Conservation (phyloP, 768 basidiomycete genomes). For the Boletus pseudo-olivaceus region DNA sequence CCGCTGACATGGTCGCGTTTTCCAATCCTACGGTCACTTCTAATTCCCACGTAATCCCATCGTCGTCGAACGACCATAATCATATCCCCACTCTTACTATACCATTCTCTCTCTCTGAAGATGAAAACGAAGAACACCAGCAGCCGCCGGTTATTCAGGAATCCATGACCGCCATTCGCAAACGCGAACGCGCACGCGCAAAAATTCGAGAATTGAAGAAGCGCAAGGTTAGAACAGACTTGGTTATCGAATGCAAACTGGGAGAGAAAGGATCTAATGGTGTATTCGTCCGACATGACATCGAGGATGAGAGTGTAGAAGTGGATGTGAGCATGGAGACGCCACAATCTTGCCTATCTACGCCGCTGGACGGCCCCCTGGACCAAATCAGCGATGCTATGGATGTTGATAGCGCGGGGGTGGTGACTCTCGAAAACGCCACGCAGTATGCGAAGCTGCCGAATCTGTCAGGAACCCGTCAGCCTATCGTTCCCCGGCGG, state of each 20-base stretch:
- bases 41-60: conserved; percentile 25
- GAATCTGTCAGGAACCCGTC: background rate
- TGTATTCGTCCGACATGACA: conserved; percentile 54
- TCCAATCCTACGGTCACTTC: conserved; percentile 26
- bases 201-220: conserved; percentile 58
- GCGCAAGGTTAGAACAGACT: conserved; percentile 39
- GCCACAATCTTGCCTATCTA: conserved; percentile 22
- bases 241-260: conserved; percentile 31
- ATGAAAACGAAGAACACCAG: conserved; percentile 24
- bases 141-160: conserved; percentile 16
- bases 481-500: conserved; percentile 2
- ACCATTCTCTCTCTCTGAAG: conserved; percentile 33
- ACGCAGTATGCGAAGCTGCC: background rate
- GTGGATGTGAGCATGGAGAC: conserved; percentile 50
- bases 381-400: conserved; percentile 6
- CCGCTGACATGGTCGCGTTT: conserved; percentile 17
- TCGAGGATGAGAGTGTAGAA: conserved; percentile 58
- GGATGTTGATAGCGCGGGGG: conserved; percentile 14
- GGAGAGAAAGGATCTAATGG: conserved; percentile 33
- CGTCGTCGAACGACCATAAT: conserved; percentile 24
- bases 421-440: background rate
- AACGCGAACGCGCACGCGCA: conserved; percentile 43
- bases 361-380: conserved; percentile 8
- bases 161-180: conserved; percentile 17
- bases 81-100: conserved; percentile 14